Evolutionary conservation across 257 asterid species (phyloP).

Genomic region (Solanum habrochaites): DNA sequence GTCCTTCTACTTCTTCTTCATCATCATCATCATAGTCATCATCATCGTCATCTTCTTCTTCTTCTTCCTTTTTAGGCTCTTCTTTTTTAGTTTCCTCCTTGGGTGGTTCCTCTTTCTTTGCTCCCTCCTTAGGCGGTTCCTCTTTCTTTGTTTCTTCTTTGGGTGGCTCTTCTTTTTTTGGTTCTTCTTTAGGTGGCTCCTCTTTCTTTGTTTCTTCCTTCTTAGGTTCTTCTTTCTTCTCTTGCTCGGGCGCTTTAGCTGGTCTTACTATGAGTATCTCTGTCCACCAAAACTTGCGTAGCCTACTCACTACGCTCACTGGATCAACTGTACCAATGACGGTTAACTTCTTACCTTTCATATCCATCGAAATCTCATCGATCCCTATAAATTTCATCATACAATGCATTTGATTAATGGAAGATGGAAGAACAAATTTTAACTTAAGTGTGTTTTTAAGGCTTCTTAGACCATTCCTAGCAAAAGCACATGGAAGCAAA

Average conservation of each 20-base stretch:
- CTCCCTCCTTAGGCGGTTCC: slow-evolving; percentile 15
- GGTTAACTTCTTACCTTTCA: slow-evolving; percentile 28
- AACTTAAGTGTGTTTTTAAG: background rate
- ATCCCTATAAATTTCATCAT: slow-evolving; percentile 19
- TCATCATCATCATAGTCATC: background rate
- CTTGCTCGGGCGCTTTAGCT: slow-evolving; percentile 26
- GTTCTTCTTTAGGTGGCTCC: slow-evolving; percentile 5
- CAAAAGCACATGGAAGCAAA: background rate
- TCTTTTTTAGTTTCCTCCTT: slow-evolving; percentile 24
- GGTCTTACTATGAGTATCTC: slow-evolving; percentile 40
- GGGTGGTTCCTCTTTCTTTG: slow-evolving; percentile 10
- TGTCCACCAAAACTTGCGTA: slow-evolving; percentile 43
- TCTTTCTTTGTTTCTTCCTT: background rate
- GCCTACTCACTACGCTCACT: slow-evolving; percentile 31
- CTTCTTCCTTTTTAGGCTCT: slow-evolving; percentile 5
- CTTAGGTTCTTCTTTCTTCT: slow-evolving; percentile 12
- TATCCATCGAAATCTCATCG: slow-evolving; percentile 43
- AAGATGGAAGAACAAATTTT: background rate
- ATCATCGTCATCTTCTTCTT: slow-evolving; percentile 19
- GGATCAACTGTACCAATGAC: slow-evolving; percentile 58
- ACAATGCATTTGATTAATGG: background rate
- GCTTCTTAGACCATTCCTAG: background rate
- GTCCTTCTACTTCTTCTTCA: slow-evolving; percentile 8
- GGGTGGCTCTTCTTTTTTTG: slow-evolving; percentile 22
- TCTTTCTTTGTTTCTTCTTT: slow-evolving; percentile 17